Evolutionary conservation across 2,329 filamentous ascomycete genomes (phyloP), one percentile per base, ranked within the genome.

Genomic region (Rhinocladiella similis): DNA sequence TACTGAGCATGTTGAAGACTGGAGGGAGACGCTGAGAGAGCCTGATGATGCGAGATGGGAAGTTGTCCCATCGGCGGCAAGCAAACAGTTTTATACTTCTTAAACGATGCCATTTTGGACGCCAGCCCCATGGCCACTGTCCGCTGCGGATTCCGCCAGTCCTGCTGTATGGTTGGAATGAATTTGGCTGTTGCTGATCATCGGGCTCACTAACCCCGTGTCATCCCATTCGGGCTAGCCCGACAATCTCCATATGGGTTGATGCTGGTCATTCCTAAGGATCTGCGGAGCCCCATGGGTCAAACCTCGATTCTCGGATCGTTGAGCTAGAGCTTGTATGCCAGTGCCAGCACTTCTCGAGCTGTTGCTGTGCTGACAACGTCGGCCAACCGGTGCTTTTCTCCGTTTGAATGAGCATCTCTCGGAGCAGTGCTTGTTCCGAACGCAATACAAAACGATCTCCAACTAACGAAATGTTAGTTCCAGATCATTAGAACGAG

Each of bases 381-480:
- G 50, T 53, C 18, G 50, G 50, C 50, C 50, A 53, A 10, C 50
- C 50, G n/a, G 25, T 47, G 25, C n/a, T 13, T 10, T 22, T 46
- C 33, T 53, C 50, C 10, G 42, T 53, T 10, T 38, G 50, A 13
- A 53, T 27, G 2, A 53, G 50, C 14, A 53, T 27, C 38, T 53
- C 50, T 41, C 42, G 33, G 4, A 53, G 29, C 10, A 41, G 19
- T 18, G 5, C 38, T 33, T 53, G 50, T 27, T 53, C 50, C 3
- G 29, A 7, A 12, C 12, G 20, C 16, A 42, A 47, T 16, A 47
- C 43, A n/a, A 53, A 53, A 16, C 43, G 50, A 27, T 53, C 50
- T 3, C 50, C 50, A 22, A 47, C 42, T 47, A 18, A 6, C 5
- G 18, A n/a, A 9, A 33, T 7, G 6, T 18, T 27, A 19, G 19